Conservation (phyloP, 2,329 filamentous ascomycete genomes). For the Pseudogymnoascus sp. region DNA sequence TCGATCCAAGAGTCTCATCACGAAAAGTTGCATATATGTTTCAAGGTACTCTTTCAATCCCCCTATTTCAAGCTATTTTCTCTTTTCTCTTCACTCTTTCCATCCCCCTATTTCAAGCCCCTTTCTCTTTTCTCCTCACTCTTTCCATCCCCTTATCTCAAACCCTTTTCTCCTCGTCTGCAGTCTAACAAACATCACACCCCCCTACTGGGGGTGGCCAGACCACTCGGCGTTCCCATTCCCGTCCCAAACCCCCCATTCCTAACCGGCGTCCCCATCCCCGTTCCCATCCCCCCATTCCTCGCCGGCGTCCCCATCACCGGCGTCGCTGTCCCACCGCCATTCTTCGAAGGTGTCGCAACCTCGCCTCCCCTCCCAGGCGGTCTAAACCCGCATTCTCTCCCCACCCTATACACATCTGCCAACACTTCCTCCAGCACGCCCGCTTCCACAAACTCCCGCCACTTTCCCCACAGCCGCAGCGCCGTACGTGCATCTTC, state of each 20-base stretch:
- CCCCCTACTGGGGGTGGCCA: background rate
- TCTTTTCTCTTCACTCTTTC: background rate
- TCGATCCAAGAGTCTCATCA: background rate
- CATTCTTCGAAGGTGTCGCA: background rate
- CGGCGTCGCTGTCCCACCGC: background rate
- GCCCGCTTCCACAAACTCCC: constrained; percentile 81
- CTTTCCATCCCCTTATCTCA: background rate
- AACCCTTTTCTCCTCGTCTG: background rate
- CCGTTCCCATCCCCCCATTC: background rate
- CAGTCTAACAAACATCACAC: background rate
- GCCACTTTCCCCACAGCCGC: constrained; percentile 80
- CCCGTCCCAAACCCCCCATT: background rate
- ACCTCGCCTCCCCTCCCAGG: constrained; percentile 27
- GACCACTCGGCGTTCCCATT: background rate
- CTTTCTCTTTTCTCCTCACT: background rate
- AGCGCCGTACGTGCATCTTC: constrained; percentile 90
- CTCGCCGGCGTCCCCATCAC: background rate
- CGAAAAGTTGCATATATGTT: background rate
- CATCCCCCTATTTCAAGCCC: background rate
- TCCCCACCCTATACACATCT: constrained; percentile 70
- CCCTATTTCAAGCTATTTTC: background rate
- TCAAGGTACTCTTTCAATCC: background rate
- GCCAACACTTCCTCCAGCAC: constrained; percentile 76
- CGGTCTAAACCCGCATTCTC: constrained; percentile 50
- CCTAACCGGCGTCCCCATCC: background rate